Evolutionary conservation across 352 stramenopile genomes (phyloP).

Genomic region (Saprolegnia parasitica): DNA sequence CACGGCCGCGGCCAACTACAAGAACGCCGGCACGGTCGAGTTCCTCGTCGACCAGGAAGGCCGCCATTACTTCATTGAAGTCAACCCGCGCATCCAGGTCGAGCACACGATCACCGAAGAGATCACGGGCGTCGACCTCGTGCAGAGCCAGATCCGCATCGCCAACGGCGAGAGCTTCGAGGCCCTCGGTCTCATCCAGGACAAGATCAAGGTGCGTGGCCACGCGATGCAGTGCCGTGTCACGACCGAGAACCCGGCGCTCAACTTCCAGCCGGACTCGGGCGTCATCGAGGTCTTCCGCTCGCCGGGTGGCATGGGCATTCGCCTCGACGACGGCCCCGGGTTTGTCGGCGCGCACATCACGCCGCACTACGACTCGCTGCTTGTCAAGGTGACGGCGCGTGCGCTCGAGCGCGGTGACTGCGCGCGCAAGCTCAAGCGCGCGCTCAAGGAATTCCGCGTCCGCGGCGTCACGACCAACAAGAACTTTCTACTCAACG

Average conservation of each 20-base stretch:
- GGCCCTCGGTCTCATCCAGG: slow-evolving; percentile 92
- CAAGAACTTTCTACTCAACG: slow-evolving; percentile 93
- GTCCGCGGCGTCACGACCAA: slow-evolving; percentile 95
- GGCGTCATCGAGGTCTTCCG: slow-evolving; percentile 96
- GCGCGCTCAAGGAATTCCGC: slow-evolving; percentile 94
- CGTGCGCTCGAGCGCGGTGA: slow-evolving; percentile 86
- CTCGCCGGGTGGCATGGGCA: slow-evolving; percentile 92
- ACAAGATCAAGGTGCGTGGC: slow-evolving; percentile 88
- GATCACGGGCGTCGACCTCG: slow-evolving; percentile 94
- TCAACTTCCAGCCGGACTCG: slow-evolving; percentile 95
- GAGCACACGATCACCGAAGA: slow-evolving; percentile 91
- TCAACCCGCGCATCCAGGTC: slow-evolving; percentile 98
- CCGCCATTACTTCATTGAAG: slow-evolving; percentile 97
- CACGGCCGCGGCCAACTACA: slow-evolving; percentile 89
- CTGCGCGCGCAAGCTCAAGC: slow-evolving; percentile 90
- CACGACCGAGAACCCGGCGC: slow-evolving; percentile 92
- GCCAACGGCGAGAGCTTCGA: slow-evolving; percentile 89
- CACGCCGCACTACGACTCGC: slow-evolving; percentile 96
- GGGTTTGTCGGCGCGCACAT: slow-evolving; percentile 96
- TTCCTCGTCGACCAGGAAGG: slow-evolving; percentile 95
- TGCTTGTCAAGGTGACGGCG: slow-evolving; percentile 97
- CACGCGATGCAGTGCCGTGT: slow-evolving; percentile 97
- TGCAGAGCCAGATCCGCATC: slow-evolving; percentile 95
- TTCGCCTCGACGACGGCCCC: slow-evolving; percentile 93
- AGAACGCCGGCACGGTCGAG: slow-evolving; percentile 97